Evolutionary conservation across 805 yeast genomes (phyloP).

Genomic region (Diddensiella transvaalensis): DNA sequence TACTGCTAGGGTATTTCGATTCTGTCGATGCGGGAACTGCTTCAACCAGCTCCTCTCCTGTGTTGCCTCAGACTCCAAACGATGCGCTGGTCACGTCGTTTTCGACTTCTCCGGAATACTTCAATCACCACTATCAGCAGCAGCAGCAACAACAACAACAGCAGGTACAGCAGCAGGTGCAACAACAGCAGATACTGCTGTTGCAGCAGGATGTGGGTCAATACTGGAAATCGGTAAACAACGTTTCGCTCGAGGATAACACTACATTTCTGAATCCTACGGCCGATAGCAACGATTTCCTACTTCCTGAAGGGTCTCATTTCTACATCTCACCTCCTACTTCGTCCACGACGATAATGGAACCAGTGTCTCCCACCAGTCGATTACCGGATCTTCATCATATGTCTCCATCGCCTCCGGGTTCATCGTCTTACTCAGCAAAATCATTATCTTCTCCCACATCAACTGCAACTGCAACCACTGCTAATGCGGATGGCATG

Average conservation of each 20-base stretch:
- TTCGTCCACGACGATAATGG: background rate
- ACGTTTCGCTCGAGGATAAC: too few relatives aligned
- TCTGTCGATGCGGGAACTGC: background rate
- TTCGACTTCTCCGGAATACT: background rate
- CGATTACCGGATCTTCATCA: background rate
- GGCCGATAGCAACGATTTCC: background rate
- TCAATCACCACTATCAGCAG: background rate
- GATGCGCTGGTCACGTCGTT: background rate
- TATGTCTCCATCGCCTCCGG: background rate
- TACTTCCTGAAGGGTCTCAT: background rate
- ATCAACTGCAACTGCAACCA: background rate
- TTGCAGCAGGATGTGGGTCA: background rate
- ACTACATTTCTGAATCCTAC: too few relatives aligned
- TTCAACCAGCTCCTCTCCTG: conserved; percentile 2
- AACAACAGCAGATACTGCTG: background rate
- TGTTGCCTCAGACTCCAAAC: conserved; percentile 4
- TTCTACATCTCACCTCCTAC: background rate
- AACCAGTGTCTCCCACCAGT: background rate
- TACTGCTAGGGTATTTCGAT: background rate
- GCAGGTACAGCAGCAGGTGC: background rate
- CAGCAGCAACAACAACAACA: background rate
- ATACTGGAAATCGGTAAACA: background rate
- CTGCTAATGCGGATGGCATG: background rate
- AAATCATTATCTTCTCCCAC: background rate
- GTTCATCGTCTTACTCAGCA: background rate